Conservation (phyloP, 371 early-diverging fungal genomes). For the Batkoa obscura region DNA sequence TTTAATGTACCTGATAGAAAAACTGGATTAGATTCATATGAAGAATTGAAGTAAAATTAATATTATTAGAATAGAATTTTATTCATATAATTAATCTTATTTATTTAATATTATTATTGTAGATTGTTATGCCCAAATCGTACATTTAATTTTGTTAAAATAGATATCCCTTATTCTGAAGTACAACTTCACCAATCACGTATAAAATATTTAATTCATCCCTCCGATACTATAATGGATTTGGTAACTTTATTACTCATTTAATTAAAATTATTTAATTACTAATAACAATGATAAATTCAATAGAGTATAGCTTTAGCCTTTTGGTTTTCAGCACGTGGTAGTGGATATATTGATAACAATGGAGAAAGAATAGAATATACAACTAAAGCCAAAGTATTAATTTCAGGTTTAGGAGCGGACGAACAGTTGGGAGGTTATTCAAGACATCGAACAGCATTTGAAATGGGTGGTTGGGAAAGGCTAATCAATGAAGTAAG, state of each 20-base stretch:
- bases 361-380: constrained; percentile 2
- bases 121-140: constrained; percentile 39
- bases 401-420: constrained; percentile 86
- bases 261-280: background rate
- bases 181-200: constrained; percentile 26
- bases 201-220: constrained; percentile 54
- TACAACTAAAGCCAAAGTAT: constrained; percentile 38
- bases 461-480: constrained; percentile 35
- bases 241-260: constrained; percentile 20
- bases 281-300: background rate
- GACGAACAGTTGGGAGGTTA: constrained; percentile 92
- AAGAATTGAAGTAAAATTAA: constrained; percentile 28
- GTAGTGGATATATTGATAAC: constrained; percentile 26
- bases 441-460: constrained; percentile 65
- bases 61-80: no score
- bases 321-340: constrained; percentile 87
- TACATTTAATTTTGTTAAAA: constrained; percentile 72
- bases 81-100: no score
- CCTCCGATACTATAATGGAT: constrained; percentile 86
- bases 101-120: background rate
- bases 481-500: constrained; percentile 41
- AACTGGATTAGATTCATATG: constrained; percentile 46
- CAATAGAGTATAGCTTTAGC: constrained; percentile 81
- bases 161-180: constrained; percentile 65
- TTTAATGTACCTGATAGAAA: constrained; percentile 70